phyloP scores from a whole-genome alignment of 148 eudicot species.

The Rhododendron ovatum region DNA sequence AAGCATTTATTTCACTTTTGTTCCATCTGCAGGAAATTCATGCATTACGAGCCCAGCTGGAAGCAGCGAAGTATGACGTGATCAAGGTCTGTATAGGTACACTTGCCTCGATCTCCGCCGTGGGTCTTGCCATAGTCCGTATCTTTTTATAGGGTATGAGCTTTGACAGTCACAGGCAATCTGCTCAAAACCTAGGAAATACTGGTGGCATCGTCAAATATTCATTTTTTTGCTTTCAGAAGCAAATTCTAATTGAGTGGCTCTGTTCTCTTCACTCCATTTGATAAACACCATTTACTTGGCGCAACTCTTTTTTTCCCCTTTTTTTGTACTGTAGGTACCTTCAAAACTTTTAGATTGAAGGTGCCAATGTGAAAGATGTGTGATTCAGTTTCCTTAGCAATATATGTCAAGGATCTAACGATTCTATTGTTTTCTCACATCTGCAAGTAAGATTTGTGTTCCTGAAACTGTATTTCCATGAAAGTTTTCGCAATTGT shows the following conservation, averaged over 20 bases:
- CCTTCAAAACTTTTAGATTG: conserved; percentile 11
- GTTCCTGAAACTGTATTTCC: neutral
- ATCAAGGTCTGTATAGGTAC: conserved; percentile 71
- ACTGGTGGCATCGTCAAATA: conserved; percentile 5
- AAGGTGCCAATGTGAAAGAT: conserved; percentile 5
- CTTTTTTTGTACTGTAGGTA: neutral
- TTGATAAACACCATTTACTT: neutral
- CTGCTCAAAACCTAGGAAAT: conserved; percentile 14
- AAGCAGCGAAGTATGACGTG: conserved; percentile 67
- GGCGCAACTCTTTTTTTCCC: neutral
- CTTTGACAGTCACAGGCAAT: neutral
- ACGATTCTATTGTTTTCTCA: neutral
- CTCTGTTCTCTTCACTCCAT: neutral
- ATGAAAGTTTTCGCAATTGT: neutral
- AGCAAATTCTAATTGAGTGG: neutral
- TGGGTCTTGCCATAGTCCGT: conserved; percentile 59
- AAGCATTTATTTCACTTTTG: neutral
- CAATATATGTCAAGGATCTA: neutral
- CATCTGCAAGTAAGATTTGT: neutral
- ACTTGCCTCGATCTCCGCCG: conserved; percentile 54
- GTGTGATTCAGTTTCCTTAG: neutral
- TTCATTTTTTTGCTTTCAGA: neutral
- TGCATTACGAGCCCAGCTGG: conserved; percentile 48
- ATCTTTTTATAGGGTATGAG: conserved; percentile 26
- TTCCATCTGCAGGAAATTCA: conserved; percentile 47